Base-by-base conservation (phyloP, 441 rosid genomes). In the Corymbia calophylla region DNA sequence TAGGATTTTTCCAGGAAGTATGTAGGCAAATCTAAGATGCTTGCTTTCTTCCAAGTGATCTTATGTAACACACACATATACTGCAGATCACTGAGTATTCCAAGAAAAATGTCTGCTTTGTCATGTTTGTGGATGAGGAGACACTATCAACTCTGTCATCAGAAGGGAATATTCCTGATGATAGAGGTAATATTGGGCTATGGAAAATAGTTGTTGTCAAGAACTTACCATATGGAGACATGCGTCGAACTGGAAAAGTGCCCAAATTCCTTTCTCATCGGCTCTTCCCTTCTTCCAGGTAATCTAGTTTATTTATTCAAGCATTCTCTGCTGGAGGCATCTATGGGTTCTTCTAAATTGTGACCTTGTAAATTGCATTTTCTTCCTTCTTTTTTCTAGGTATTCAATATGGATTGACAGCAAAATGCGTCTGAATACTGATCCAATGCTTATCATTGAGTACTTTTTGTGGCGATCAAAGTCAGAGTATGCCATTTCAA, bases 401-500 rank as follows among this genome's bases (percentile, higher is more conserved):
- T 97, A 97, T 93, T 97, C 99, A 12, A 95, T 97, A 90, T 97
- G 99, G 99, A 90, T 97, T 62, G 99, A 97, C 88, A 97, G 98
- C 93, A 97, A 97, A 94, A 92, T 96, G 97, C 94, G 99, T 88
- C 99, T 97, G 80, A 91, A 91, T 82, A 91, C 95, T 88, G 99
- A 97, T 92, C 99, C 98, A 35, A 92, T 97, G 94, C 88, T 95
- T 88, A 93, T 97, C 39, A 93, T 97, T 86, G 99, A 97, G 91
- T 93, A 93, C 96, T 95, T 97, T 92, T 92, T 97, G 89, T 97
- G 98, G 99, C 93, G 96, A 92, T 93, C 92, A 53, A 94, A 89
- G 88, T 94, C 99, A 89, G 99, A 97, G 91, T 97, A 94, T 88
- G 99, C 98, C 92, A 97, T 97, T 92, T 97, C 99, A n/a, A 97